Evolutionary conservation across 2,329 filamentous ascomycete genomes (phyloP).

Genomic region (Epicoccum nigrum): DNA sequence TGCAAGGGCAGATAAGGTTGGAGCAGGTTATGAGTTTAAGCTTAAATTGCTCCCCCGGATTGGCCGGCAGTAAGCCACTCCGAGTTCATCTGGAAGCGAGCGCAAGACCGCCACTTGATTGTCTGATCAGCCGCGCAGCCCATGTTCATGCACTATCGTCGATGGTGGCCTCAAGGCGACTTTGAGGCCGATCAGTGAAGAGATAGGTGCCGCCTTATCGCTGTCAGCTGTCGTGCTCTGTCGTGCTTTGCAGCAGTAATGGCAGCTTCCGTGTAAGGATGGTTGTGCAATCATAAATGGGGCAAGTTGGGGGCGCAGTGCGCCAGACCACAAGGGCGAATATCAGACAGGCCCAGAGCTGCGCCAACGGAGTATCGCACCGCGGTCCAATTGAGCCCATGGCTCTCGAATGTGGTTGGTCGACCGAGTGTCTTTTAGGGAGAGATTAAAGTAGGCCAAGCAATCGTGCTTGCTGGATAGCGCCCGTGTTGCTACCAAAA

Average conservation of each 20-base stretch:
- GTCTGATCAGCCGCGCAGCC: slow-evolving; percentile 12
- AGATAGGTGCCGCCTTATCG: background rate
- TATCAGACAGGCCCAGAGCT: slow-evolving; percentile 15
- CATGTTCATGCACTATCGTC: slow-evolving; percentile 8
- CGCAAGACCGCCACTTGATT: slow-evolving; percentile 21
- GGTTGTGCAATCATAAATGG: background rate
- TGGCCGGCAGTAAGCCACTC: slow-evolving; percentile 17
- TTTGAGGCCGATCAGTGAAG: background rate
- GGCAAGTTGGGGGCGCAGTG: slow-evolving; percentile 9
- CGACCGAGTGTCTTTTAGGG: slow-evolving; percentile 11
- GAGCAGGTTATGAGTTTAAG: slow-evolving; percentile 48
- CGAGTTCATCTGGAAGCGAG: slow-evolving; percentile 8
- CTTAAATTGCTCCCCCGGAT: slow-evolving; percentile 38
- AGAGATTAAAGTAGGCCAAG: slow-evolving; percentile 45
- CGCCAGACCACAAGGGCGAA: background rate
- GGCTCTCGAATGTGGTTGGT: slow-evolving; percentile 5
- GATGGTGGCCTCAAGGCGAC: background rate
- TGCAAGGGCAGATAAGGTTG: slow-evolving; percentile 45
- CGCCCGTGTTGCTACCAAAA: slow-evolving; percentile 23
- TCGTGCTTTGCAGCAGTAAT: background rate
- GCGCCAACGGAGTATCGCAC: slow-evolving; percentile 25
- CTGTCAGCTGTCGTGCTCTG: background rate
- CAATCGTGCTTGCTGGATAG: slow-evolving; percentile 34
- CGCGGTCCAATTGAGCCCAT: slow-evolving; percentile 9
- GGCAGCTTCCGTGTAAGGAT: too few relatives aligned